Evolutionary conservation across 345 rosid species (phyloP).

Genomic region (Jatropha curcas): DNA sequence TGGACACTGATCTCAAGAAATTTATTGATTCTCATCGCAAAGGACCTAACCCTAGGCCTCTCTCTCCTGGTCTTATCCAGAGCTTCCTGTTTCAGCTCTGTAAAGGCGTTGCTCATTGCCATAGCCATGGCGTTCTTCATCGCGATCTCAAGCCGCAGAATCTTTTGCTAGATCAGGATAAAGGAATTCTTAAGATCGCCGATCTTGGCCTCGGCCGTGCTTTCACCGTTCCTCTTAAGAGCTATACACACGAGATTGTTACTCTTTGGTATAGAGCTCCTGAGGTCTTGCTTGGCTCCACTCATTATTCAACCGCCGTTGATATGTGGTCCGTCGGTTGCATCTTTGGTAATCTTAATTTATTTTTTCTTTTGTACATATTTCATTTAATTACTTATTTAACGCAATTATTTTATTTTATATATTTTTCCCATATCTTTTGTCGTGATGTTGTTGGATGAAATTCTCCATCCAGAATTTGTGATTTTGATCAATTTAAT

Average conservation of each 20-base stretch:
- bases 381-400: neutral
- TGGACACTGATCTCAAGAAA: constrained; percentile 93
- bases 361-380: neutral
- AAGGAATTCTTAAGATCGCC: constrained; percentile 80
- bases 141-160: constrained; percentile 96
- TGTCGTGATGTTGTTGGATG: neutral
- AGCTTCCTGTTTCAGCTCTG: constrained; percentile 83
- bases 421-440: neutral
- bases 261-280: constrained; percentile 98
- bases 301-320: constrained; percentile 83
- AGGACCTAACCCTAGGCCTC: constrained; percentile 70
- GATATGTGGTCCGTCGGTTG: constrained; percentile 99
- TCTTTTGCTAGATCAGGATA: constrained; percentile 77
- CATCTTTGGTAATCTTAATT: constrained; percentile 61
- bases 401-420: neutral
- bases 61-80: constrained; percentile 57
- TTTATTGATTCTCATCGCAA: constrained; percentile 78
- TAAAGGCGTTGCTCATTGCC: constrained; percentile 94
- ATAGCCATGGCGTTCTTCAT: constrained; percentile 89
- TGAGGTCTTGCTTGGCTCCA: constrained; percentile 82
- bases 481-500: too few relatives aligned
- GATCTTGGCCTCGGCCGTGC: constrained; percentile 92
- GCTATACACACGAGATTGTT: constrained; percentile 89
- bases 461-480: neutral
- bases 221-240: constrained; percentile 89